Evolutionary conservation across 2,329 filamentous ascomycete genomes (phyloP), one percentile per base, ranked within the genome.

Genomic region (Myriosclerotinia curreyana): DNA sequence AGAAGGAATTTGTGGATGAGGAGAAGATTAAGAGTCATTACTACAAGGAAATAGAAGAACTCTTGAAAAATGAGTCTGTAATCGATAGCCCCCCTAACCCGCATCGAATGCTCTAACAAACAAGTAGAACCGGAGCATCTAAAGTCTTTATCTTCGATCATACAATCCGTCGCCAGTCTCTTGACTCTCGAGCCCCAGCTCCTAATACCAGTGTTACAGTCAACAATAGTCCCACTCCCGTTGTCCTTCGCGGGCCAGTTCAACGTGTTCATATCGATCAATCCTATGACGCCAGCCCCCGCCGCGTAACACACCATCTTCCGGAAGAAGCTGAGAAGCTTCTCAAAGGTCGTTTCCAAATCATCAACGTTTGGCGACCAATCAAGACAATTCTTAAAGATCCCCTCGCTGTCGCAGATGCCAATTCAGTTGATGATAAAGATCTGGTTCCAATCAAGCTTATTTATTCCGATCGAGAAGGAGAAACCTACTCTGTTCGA

Each of bases 131-230:
- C 20, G 84, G 84, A 3, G 83, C 80, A 20, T 75, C 80, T 2
- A 79, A 80, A 28, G 74, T 86, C 68, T 80, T 83, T 76, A 84
- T 87, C 72, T 88, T 87, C 71, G 83, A 86, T 75, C 84, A 87
- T 75, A 86, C 83, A 7, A 83, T 88, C 69, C 80, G 80, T n/a
- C 79, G 80, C 53, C 17, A 64, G 61, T 55, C 50, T 64, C 64
- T 14, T 42, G 66, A 54, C 44, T 56, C 25, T 67, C 76, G 75
- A 67, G 70, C 20, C 9, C 2, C 53, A 14, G 31, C 17, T 8
- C 48, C 48, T 11, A 17, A 2, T 17, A 25, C 49, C 11, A 22
- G 25, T n/a, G 34, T 17, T 8, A 7, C 28, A 17, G n/a, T 9
- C 22, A 42, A 60, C 15, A 38, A 53, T 2, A 49, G 38, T 2